Conservation (phyloP, 345 rosid genomes). For the Gossypium mustelinum region DNA sequence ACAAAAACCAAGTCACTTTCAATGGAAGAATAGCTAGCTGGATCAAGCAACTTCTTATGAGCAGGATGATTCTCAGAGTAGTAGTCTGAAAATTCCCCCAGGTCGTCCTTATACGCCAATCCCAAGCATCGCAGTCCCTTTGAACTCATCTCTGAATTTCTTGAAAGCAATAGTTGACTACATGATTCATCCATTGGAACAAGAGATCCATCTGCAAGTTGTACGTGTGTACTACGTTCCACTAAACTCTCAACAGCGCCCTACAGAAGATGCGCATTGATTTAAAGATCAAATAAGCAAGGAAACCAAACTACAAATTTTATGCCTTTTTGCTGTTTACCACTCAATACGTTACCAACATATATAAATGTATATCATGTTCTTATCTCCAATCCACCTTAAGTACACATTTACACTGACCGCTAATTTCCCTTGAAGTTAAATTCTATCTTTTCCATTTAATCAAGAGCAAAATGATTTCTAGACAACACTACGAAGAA, state of each 20-base stretch:
- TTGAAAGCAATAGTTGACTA: conserved; percentile 55
- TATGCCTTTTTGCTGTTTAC: too few relatives aligned
- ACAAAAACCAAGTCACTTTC: conserved; percentile 73
- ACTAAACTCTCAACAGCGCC: conserved; percentile 89
- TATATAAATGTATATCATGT: not conserved
- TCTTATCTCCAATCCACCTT: not conserved
- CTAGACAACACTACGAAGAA: not conserved
- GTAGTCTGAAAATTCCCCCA: conserved; percentile 81
- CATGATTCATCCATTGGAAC: conserved; percentile 68
- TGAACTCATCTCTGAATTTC: conserved; percentile 72
- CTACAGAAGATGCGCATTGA: conserved; percentile 33
- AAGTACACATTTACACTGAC: not conserved
- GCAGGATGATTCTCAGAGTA: conserved; percentile 68
- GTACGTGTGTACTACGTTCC: conserved; percentile 72
- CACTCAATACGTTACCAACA: not conserved
- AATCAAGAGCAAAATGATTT: not conserved
- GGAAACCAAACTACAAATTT: not conserved
- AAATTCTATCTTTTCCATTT: not conserved
- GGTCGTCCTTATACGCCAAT: conserved; percentile 75
- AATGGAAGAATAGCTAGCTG: conserved; percentile 59
- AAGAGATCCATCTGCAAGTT: conserved; percentile 84
- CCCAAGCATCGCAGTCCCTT: conserved; percentile 90
- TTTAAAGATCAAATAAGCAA: not conserved
- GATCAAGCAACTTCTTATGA: conserved; percentile 87
- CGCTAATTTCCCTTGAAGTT: too few relatives aligned